Evolutionary conservation across 1,139 yeast genomes (phyloP), one percentile per base, ranked within the genome.

Genomic region (Magnusiomyces magnusii): DNA sequence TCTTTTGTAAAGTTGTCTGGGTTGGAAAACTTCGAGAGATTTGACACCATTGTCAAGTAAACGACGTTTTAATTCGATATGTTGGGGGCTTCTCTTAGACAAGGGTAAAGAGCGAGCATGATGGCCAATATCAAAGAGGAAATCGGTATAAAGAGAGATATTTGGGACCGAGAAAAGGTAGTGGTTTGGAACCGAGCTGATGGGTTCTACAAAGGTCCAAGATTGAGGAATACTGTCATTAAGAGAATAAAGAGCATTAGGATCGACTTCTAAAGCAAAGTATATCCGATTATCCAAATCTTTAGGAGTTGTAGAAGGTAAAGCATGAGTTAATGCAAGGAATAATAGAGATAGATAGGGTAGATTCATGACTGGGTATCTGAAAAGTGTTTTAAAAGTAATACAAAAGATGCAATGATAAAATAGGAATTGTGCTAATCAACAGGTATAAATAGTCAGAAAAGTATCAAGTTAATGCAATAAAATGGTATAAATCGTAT

Each of bases 161-260:
- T 65, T 67, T 7, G 68, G 65, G 3, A 67, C 62, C 1, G 75
- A 71, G 59, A 71, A 72, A 2, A 73, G 62, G 58, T 71, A 69
- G 55, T 71, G 73, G 60, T 71, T 62, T n/a, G 63, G 60, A 21
- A 73, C 58, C 13, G 68, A 61, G 24, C 70, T 71, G 15, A 73
- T 50, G 5, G 69, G 68, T 55, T 70, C 72, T 59, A 72, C 75
- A 54, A 67, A 71, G 24, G 62, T 56, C 69, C 74, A 70, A n/a
- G 55, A 53, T 2, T 31, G 2, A 15, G 55, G 55, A 3, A 53
- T 36, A 19, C 23, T 17, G 24, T 39, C 34, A 2, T 24, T 24
- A 25, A n/a, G 17, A n/a, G 10, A 28, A 25, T 39, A 9, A n/a
- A 53, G 41, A 24, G 58, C 54, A 28, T 53, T 23, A 62, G 65